Conservation (phyloP, 1,284 basidiomycete species). For the Boletus sp. region DNA sequence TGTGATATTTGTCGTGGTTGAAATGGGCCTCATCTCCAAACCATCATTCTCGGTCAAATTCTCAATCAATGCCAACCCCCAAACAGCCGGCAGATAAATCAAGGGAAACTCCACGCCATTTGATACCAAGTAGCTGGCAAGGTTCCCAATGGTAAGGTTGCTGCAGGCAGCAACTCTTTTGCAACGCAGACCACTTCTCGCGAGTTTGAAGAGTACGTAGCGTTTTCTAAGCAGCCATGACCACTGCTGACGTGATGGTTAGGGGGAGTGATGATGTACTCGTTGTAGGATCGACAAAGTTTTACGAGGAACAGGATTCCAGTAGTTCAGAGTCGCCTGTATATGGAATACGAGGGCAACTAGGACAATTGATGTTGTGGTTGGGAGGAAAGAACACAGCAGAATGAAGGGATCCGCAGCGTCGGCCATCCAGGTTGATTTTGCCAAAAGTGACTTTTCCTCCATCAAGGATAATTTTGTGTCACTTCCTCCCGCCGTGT, state of each 20-base stretch:
- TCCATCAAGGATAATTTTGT: background rate
- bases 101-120: slow-evolving; percentile 10
- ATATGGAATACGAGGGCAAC: slow-evolving; percentile 10
- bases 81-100: slow-evolving; percentile 11
- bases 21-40: slow-evolving; percentile 5
- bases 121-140: slow-evolving; percentile 3
- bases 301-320: background rate
- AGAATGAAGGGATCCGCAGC: slow-evolving; percentile 12
- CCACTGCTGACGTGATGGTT: slow-evolving; percentile 14
- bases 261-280: slow-evolving; percentile 9
- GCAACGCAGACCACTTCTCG: slow-evolving; percentile 12
- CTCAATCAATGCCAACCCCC: slow-evolving; percentile 13
- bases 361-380: slow-evolving; percentile 4
- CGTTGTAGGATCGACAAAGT: slow-evolving; percentile 12
- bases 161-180: slow-evolving; percentile 13
- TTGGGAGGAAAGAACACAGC: slow-evolving; percentile 5
- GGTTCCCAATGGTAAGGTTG: slow-evolving; percentile 10
- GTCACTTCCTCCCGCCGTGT: background rate
- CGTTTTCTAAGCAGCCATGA: slow-evolving; percentile 15
- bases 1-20: fast-evolving
- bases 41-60: slow-evolving; percentile 15
- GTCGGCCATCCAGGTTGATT: background rate
- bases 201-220: slow-evolving; percentile 21
- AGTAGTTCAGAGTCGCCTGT: background rate
- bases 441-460: background rate